Evolutionary conservation across 164 flowering plant genomes (phyloP), one percentile per base, ranked within the genome.

Genomic region (Magnolia changhungtana): DNA sequence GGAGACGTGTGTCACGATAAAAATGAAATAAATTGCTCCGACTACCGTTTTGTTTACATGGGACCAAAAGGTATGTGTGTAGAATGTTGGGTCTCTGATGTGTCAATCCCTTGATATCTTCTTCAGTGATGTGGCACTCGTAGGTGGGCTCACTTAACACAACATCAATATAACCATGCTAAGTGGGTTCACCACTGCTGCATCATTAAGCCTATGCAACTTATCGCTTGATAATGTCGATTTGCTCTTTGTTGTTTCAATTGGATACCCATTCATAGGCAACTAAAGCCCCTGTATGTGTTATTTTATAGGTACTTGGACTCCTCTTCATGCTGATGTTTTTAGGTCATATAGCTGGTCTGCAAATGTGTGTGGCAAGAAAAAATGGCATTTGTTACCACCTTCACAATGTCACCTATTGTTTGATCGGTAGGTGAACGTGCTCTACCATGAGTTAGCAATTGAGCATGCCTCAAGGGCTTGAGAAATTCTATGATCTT

Each of bases 281-380:
- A 55, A 10, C 61, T 55, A 55, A 50, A 45, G 59, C 50, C 51
- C 19, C 1, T 50, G 9, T 11, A 69, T 37, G 9, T 50, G 8
- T 9, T 16, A n/a, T 50, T 77, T 0, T 85, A 76, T 82, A 96
- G 99, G 99, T 76, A 89, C 99, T 75, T 96, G 99, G 99, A 96
- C 99, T 73, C 98, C 99, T 78, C 88, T 96, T 70, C 99, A 96
- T 86, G 99, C 98, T 77, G 99, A 96, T 86, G 99, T 96, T 77
- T 96, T 96, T 80, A 86, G 94, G 83, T 96, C 99, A 16, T 92
- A 92, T 79, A 96, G 98, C 83, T 94, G 98, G 99, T 96, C 99
- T 55, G 98, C 99, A 70, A 96, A 96, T 83, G 91, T 94, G 18
- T 94, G 98, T 83, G 99, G 99, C 72, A 86, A 79, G 88, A 96